A percentile compares a stretch with the other conserved stretches of the same genome.
Conservation (phyloP, 1,139 yeast species). For the Debaryomyces subglobosus region DNA sequence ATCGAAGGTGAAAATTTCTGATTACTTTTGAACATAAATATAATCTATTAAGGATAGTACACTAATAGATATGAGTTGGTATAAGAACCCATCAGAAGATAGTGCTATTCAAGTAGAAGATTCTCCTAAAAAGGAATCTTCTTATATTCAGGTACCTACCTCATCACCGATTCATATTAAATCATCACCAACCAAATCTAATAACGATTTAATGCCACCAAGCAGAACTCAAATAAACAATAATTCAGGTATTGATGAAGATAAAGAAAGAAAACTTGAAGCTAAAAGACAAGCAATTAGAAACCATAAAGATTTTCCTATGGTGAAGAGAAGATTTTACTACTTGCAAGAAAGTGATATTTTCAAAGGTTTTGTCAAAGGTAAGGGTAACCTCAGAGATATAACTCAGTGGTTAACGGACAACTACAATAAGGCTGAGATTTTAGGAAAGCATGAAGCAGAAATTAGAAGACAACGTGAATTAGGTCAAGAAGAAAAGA, state of each 20-base stretch:
- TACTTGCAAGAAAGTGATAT: constrained; percentile 53
- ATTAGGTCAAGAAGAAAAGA: constrained; percentile 16
- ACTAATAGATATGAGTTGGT: constrained; percentile 34
- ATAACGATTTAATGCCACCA: constrained; percentile 16
- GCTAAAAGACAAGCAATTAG: constrained; percentile 43
- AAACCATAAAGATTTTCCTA: constrained; percentile 49
- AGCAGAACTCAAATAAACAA: constrained; percentile 14
- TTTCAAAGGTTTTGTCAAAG: constrained; percentile 62
- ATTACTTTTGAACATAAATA: background rate
- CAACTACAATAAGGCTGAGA: constrained; percentile 35
- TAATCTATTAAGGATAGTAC: background rate
- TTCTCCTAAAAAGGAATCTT: constrained; percentile 21
- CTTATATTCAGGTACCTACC: constrained; percentile 39
- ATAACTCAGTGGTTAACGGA: constrained; percentile 54
- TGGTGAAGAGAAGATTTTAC: constrained; percentile 51
- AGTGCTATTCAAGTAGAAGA: constrained; percentile 21
- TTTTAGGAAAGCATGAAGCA: constrained; percentile 29
- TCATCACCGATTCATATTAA: constrained; percentile 37
- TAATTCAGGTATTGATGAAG: constrained; percentile 19
- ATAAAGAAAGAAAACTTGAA: constrained; percentile 34
- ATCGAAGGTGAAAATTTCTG: background rate
- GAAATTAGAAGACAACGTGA: constrained; percentile 20
- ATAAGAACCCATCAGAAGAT: constrained; percentile 22
- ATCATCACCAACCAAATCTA: constrained; percentile 25
- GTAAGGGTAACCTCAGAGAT: constrained; percentile 57